Evolutionary conservation across 2,329 filamentous ascomycete genomes (phyloP), one percentile per base, ranked within the genome.

Genomic region (Pseudocercospora crystallina): DNA sequence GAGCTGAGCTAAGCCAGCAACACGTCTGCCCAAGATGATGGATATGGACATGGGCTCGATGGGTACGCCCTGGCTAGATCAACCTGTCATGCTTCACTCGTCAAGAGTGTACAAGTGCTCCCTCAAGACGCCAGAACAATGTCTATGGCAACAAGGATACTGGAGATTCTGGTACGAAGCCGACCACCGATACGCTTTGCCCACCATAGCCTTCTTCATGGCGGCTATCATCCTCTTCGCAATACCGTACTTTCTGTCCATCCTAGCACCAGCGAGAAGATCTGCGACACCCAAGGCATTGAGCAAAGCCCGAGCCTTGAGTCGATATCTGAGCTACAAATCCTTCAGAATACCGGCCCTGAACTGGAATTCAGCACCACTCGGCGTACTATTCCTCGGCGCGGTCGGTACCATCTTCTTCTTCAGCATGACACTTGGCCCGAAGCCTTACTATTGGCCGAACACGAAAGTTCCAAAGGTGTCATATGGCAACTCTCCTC

Each of bases 361-460:
- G 13, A 62, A 66, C 36, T 76, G 72, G 66, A 72, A 70, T 58
- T 71, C 73, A 0, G 74, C 75, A 7, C 70, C 77, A 1, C 20
- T 80, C 9, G 77, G 76, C 0, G 65, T 77, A 4, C 62, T 72
- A 4, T 42, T 74, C 1, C 57, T 80, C 2, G 68, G 72, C 0
- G 47, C 61, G 3, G 57, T 69, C 2, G 78, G 77, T 5, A 56
- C 67, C 2, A 59, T 75, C 32, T 80, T 75, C 67, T 80, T 80
- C 61, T 64, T 76, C 20, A 70, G 72, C 70, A 64, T 57, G 65
- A 55, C 53, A 9, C 33, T 59, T 10, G 55, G 44, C 1, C 77
- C 79, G 0, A 62, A 70, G 20, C 79, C 80, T 0, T 82, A 81
- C 63, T 82, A 82, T 69, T 82, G 79, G 79, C 57, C 57, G 7